Evolutionary conservation across 2,329 filamentous ascomycete genomes (phyloP).

Genomic region (Sporothrix schenckii): DNA sequence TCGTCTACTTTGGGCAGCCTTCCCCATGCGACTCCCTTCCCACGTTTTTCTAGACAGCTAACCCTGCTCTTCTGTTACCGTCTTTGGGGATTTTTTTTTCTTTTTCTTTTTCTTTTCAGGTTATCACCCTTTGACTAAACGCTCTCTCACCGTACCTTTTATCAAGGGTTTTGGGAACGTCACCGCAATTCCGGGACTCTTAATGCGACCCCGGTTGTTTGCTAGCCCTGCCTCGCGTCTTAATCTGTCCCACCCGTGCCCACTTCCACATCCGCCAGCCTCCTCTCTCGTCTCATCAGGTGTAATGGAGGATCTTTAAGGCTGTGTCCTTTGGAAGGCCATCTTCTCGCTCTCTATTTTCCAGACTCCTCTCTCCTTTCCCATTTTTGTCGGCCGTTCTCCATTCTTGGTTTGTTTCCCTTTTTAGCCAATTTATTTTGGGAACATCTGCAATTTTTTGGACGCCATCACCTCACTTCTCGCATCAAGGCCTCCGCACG

Average conservation of each 20-base stretch:
- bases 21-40: slow-evolving; percentile 23
- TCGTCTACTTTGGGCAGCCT: slow-evolving; percentile 30
- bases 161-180: background rate
- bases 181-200: slow-evolving; percentile 18
- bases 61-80: slow-evolving; percentile 29
- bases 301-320: slow-evolving; percentile 26
- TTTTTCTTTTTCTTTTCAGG: slow-evolving; percentile 5
- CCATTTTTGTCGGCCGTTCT: background rate
- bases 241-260: slow-evolving; percentile 23
- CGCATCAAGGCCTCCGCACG: background rate
- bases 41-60: slow-evolving; percentile 28
- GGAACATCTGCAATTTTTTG: slow-evolving; percentile 6
- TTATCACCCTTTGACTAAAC: background rate
- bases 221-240: slow-evolving; percentile 18
- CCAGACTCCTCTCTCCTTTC: background rate
- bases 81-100: background rate
- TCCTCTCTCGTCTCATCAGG: slow-evolving; percentile 25
- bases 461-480: background rate
- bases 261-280: slow-evolving; percentile 25
- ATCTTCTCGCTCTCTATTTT: background rate
- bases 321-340: slow-evolving; percentile 6
- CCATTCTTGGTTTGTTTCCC: slow-evolving; percentile 1
- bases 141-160: background rate
- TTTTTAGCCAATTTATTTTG: background rate
- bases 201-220: slow-evolving; percentile 7